Conservation (phyloP, 1,284 basidiomycete species). For the Apiotrichum domesticum region DNA sequence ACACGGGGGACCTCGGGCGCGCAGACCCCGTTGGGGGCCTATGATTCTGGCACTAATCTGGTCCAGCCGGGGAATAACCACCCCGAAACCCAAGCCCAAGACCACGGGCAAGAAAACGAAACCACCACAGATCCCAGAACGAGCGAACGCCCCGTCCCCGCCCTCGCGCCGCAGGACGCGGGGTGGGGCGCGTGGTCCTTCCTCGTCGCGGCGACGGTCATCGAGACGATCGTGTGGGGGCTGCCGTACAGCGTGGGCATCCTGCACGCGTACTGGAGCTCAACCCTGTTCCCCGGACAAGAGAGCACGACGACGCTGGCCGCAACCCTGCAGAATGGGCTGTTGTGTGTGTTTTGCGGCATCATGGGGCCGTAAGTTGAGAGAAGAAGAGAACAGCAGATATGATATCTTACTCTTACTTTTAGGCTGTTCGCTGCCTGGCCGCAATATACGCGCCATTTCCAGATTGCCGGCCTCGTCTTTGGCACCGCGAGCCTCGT, state of each 20-base stretch:
- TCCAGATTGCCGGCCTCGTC: slow-evolving; percentile 30
- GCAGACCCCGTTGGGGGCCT: no score
- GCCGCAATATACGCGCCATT: slow-evolving; percentile 19
- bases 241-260: slow-evolving; percentile 43
- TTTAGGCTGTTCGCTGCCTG: slow-evolving; percentile 24
- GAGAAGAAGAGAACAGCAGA: background rate
- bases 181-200: slow-evolving; percentile 43
- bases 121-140: no score
- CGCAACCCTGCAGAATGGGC: slow-evolving; percentile 37
- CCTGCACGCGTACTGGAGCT: slow-evolving; percentile 42
- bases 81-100: no score
- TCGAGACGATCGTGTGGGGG: slow-evolving; percentile 43
- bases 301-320: slow-evolving; percentile 27
- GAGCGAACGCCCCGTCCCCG: background rate
- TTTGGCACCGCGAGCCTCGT: slow-evolving; percentile 23
- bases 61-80: no score
- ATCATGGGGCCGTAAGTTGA: slow-evolving; percentile 33
- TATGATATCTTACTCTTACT: background rate
- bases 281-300: slow-evolving; percentile 22
- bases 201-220: slow-evolving; percentile 35
- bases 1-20: no score
- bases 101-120: no score
- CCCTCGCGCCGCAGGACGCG: slow-evolving; percentile 39
- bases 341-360: slow-evolving; percentile 35
- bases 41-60: no score